These are phyloP conservation scores for Fragaria ananassa DNA, from an alignment of 306 rosid genomes.

Conservation along the genomic window DNA sequence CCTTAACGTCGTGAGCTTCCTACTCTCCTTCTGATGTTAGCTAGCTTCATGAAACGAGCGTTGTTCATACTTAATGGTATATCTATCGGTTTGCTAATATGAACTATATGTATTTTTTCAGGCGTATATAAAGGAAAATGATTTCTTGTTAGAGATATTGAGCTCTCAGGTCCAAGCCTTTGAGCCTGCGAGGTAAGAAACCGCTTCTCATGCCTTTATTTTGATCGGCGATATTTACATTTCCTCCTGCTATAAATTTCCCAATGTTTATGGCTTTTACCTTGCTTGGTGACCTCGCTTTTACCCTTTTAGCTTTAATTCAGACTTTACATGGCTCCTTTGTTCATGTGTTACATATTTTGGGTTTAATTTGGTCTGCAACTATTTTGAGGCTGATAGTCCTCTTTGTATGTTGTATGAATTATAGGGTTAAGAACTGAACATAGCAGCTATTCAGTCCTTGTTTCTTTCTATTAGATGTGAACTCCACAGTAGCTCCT, in stretches of 20 bases:
- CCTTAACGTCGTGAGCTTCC: conserved; percentile 6
- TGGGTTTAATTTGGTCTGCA: neutral
- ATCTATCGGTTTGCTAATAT: neutral
- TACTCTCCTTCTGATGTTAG: neutral
- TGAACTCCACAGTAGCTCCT: neutral
- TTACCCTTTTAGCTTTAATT: conserved; percentile 16
- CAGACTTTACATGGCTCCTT: conserved; percentile 27
- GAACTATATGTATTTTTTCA: conserved; percentile 10
- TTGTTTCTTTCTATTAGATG: neutral
- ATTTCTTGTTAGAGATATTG: conserved; percentile 18
- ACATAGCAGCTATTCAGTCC: neutral
- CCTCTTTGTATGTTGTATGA: neutral
- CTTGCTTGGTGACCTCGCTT: conserved; percentile 6
- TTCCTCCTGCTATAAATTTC: neutral
- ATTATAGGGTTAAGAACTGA: neutral
- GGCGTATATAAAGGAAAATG: neutral
- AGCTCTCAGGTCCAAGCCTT: neutral
- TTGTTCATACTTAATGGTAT: neutral
- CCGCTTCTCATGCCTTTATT: neutral
- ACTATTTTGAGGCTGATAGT: neutral
- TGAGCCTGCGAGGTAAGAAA: conserved; percentile 8
- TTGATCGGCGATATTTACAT: conserved; percentile 4
- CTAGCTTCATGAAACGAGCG: neutral
- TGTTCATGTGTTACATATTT: neutral
- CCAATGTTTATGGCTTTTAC: too few species aligned